Base-by-base conservation (phyloP, 129 eudicot genomes). In the Cynara cardunculus region DNA sequence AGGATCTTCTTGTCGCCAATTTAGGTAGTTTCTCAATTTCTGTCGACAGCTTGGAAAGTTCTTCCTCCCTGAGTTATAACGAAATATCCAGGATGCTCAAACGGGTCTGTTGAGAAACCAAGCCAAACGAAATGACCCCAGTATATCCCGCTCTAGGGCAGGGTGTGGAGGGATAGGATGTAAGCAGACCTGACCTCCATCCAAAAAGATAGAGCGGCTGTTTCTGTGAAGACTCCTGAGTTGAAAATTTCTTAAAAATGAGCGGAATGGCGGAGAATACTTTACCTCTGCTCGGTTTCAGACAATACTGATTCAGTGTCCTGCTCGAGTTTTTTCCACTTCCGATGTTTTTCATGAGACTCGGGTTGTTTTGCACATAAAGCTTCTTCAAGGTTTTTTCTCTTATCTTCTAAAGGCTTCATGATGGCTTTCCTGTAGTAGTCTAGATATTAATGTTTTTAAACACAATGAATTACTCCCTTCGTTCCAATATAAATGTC, bases 11-110 rank as follows among this genome's bases (percentile, higher is more conserved):
- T 27, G 97, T 68, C 14, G 91, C 89, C 80, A 83, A 35, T 74
- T 87, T 87, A 22, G 91, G 86, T 62, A 87, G 92, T 64, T 86
- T 91, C 87, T 89, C 86, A 56, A 87, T 79, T 78, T 93, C 96
- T 72, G 74, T 67, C 16, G 88, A 82, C 34, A 93, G 87, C 77
- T 79, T 86, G 25, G 79, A 82, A 79, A 88, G 37, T 76, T 93
- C 90, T 79, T 84, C 89, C 80, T 91, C 98, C 86, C 98, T 93
- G 72, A 39, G 1, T 37, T n/a, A 0, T 13, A 13, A 70, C 72
- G 28, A 71, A 76, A 32, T 46, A 46, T 41, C 25, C 13, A 27
- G 22, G 44, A 16, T 69, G 65, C 49, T 5, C 25, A 72, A 7
- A 62, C 7, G 68, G 73, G 67, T n/a, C 62, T 25, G 64, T 76